phyloP scores from a whole-genome alignment of 306 rosid genomes.

The Cucurbita maxima region DNA sequence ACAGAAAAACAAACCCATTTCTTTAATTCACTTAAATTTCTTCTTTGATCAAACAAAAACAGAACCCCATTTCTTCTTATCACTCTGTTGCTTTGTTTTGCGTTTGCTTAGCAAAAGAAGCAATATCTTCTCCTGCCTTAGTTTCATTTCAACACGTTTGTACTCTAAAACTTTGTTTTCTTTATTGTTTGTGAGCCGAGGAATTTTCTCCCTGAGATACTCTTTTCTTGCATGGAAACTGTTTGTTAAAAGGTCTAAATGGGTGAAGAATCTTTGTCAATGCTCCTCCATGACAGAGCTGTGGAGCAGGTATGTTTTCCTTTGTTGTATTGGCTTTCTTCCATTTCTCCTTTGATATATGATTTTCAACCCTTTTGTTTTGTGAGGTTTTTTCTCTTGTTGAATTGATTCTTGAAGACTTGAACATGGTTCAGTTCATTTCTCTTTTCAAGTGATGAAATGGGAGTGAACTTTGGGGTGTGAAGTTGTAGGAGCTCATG shows the following conservation, averaged over 20 bases:
- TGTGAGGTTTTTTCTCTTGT: neutral
- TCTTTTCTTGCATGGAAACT: conserved; percentile 15
- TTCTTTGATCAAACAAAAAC: neutral
- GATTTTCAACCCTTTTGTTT: neutral
- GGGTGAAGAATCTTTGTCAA: conserved; percentile 36
- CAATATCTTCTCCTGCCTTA: conserved; percentile 8
- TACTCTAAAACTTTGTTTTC: conserved; percentile 17
- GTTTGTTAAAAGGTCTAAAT: conserved; percentile 23
- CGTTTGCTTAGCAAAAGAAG: neutral
- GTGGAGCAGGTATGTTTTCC: conserved; percentile 48
- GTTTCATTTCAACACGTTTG: conserved; percentile 20
- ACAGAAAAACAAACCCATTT: neutral
- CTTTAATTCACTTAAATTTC: neutral
- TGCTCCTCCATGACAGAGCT: conserved; percentile 57
- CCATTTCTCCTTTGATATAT: neutral
- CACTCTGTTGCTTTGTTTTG: neutral
- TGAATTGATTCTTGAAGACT: neutral
- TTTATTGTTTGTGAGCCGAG: conserved; percentile 13
- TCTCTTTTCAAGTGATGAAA: neutral
- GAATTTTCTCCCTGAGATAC: conserved; percentile 6
- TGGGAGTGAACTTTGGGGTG: neutral
- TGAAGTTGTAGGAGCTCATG: neutral
- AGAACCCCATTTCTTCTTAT: neutral
- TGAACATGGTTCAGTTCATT: neutral
- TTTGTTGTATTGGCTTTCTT: neutral